phyloP scores from a whole-genome alignment of 768 basidiomycete species.

The Tylopilus balloui region DNA sequence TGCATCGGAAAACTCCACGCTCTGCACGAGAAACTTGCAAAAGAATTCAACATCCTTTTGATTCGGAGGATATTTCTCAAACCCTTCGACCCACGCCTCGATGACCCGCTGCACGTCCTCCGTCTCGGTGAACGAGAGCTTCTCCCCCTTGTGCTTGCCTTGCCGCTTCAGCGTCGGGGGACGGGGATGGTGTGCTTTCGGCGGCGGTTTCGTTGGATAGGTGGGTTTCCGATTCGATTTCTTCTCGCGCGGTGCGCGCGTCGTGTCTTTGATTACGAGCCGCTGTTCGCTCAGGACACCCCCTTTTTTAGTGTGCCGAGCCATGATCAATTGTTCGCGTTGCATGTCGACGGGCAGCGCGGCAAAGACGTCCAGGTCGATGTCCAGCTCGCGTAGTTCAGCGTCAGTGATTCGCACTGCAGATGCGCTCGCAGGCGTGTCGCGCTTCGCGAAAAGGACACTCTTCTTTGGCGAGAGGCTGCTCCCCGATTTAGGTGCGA shows the following conservation, averaged over 20 bases:
- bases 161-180: conserved; percentile 55
- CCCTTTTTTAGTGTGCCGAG: conserved; percentile 45
- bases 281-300: conserved; percentile 40
- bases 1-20: conserved; percentile 61
- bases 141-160: conserved; percentile 47
- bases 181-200: conserved; percentile 48
- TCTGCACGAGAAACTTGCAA: conserved; percentile 63
- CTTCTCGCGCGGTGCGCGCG: conserved; percentile 28
- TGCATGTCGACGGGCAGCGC: conserved; percentile 63
- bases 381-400: conserved; percentile 58
- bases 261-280: conserved; percentile 43
- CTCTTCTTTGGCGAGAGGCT: conserved; percentile 36
- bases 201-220: conserved; percentile 47
- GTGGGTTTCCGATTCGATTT: conserved; percentile 14
- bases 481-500: conserved; percentile 52
- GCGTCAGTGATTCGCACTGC: conserved; percentile 45
- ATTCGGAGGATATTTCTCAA: conserved; percentile 59
- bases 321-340: conserved; percentile 66
- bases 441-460: conserved; percentile 36
- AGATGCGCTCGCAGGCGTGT: conserved; percentile 23
- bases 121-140: conserved; percentile 55
- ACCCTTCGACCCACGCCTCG: conserved; percentile 69
- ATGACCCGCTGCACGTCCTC: conserved; percentile 71
- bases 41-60: conserved; percentile 73
- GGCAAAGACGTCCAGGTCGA: conserved; percentile 71